These are phyloP conservation scores for Phalaenopsis equestris DNA, from an alignment of 106 monocot genomes.

Conservation along the genomic window DNA sequence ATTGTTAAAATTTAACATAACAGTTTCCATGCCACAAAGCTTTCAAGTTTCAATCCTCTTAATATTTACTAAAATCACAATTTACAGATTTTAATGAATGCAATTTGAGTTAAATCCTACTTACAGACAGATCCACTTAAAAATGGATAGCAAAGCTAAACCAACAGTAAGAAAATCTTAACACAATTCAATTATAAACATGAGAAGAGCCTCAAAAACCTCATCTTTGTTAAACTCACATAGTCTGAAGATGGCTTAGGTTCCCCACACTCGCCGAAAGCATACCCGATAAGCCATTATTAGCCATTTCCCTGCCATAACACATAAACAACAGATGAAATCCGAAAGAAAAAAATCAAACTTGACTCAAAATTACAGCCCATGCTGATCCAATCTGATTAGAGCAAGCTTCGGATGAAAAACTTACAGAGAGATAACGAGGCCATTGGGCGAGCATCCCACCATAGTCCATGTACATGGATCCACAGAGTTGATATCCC, in stretches of 20 bases:
- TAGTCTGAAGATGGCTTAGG: conserved; percentile 76
- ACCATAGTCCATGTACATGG: conserved; percentile 99
- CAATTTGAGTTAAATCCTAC: not conserved
- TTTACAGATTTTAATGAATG: not conserved
- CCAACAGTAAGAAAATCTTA: not conserved
- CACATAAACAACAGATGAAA: conserved; percentile 1
- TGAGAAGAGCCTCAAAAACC: not conserved
- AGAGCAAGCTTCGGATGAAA: not conserved
- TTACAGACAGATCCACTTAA: not conserved
- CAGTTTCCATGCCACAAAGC: too few species aligned
- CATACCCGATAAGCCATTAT: conserved; percentile 53
- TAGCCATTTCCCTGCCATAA: conserved; percentile 82
- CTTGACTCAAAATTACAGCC: not conserved
- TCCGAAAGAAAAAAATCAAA: not conserved
- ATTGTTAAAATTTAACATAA: too few species aligned
- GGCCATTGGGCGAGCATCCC: conserved; percentile 75
- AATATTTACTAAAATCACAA: too few species aligned
- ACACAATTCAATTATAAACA: not conserved
- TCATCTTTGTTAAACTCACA: conserved; percentile 40
- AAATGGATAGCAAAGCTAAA: not conserved
- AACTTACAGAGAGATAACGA: conserved; percentile 72
- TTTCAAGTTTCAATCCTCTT: too few species aligned
- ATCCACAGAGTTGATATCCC: conserved; percentile 97
- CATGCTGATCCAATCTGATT: not conserved
- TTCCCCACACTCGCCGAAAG: conserved; percentile 82